These are phyloP conservation scores for Rhizophagus clarus DNA, from an alignment of 192 early-diverging fungal species.

Conservation along the genomic window DNA sequence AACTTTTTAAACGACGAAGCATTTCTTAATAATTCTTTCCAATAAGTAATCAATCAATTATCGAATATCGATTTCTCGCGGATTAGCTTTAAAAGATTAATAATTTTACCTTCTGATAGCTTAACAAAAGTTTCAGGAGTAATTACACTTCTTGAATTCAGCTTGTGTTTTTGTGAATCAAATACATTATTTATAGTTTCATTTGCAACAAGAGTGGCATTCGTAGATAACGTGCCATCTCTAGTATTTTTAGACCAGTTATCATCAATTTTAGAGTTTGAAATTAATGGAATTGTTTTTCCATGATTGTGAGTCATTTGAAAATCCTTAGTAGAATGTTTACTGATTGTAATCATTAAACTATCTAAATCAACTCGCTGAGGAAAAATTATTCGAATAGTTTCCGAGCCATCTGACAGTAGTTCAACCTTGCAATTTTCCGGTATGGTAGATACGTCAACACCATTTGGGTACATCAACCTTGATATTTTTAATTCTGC, in stretches of 20 bases:
- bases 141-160: neutral
- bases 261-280: neutral
- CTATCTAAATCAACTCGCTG: neutral
- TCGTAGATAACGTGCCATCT: neutral
- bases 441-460: slow-evolving; percentile 49
- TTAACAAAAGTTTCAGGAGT: neutral
- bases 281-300: neutral
- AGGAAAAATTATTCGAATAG: neutral
- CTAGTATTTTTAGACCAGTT: neutral
- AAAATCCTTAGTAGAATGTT: neutral
- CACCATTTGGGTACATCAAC: slow-evolving; percentile 46
- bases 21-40: no score
- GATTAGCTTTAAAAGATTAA: no score
- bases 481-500: slow-evolving; percentile 51
- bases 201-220: neutral
- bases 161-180: neutral
- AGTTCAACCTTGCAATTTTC: slow-evolving; percentile 40
- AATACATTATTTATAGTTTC: neutral
- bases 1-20: no score
- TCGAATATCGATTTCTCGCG: no score
- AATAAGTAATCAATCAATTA: no score
- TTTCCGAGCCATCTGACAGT: neutral
- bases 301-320: neutral
- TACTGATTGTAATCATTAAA: neutral
- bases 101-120: no score